These are phyloP conservation scores for Mesembryanthemum crystallinum DNA, from an alignment of 148 eudicot genomes.

Conservation along the genomic window DNA sequence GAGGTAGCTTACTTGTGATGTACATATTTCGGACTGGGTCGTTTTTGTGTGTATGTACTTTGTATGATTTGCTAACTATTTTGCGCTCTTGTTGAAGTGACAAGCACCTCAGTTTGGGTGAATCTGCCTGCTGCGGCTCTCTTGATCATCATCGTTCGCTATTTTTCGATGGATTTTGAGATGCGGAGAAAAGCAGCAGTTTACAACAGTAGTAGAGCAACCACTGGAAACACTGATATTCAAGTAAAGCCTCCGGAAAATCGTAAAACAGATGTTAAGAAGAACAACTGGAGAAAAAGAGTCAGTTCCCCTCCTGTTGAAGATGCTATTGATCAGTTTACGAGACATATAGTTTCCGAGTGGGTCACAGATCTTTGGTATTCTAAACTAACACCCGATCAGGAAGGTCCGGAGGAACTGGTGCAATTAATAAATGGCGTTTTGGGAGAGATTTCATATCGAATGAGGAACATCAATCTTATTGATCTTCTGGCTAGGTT, in stretches of 20 bases:
- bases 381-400: constrained; percentile 80
- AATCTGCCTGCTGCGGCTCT: constrained; percentile 80
- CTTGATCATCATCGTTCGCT: constrained; percentile 65
- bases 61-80: constrained; percentile 5
- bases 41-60: too few species aligned
- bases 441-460: constrained; percentile 77
- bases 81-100: constrained; percentile 54
- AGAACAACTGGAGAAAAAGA: constrained; percentile 76
- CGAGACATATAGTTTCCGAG: constrained; percentile 82
- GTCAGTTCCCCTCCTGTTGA: constrained; percentile 90
- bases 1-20: too few species aligned
- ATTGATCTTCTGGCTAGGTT: constrained; percentile 93
- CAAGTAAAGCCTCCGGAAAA: constrained; percentile 45
- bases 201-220: constrained; percentile 60
- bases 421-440: constrained; percentile 80
- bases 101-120: constrained; percentile 92
- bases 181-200: constrained; percentile 73
- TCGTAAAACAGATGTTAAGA: constrained; percentile 39
- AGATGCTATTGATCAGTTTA: constrained; percentile 82
- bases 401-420: constrained; percentile 89
- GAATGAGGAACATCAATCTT: constrained; percentile 76
- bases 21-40: too few species aligned
- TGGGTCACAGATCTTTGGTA: constrained; percentile 99
- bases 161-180: constrained; percentile 73
- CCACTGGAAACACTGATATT: constrained; percentile 33